Base-by-base conservation (phyloP, 2,329 filamentous ascomycete species). In the Magnaporthiopsis rhizophila region DNA sequence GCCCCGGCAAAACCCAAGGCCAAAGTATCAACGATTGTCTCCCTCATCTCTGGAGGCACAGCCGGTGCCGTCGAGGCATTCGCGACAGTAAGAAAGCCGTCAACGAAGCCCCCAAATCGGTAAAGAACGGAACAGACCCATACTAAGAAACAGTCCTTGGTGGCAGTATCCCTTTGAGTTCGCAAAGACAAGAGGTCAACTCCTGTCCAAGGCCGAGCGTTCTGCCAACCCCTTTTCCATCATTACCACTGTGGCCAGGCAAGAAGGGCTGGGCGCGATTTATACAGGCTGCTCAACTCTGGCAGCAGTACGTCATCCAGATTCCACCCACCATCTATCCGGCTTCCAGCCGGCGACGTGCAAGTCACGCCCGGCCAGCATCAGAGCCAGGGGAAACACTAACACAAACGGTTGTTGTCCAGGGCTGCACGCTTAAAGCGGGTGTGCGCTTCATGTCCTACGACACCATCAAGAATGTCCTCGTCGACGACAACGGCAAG, bases 401-500 rank as follows among this genome's bases (percentile, higher is more conserved):
- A 3, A 56, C 28, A 32, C 7, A 30, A 36, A 36, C 32, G 12
- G 0, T 56, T 18, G 13, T 12, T 7, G 38, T 45, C 3, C n/a
- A 67, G 71, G 86, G 86, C 13, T 85, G 83, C 8, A 77, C 87
- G 2, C 83, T 77, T 61, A 90, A 90, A 75, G 86, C 88, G 69
- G 86, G 81, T 6, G 83, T 89, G 18, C 82, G 87, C 0, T 89
- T 90, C 69, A 73, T 89, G 15, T 85, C 83, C 3, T 90, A 88
- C 71, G 86, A 89, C 69, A 81, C 81, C 0, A 86, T 90, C 70
- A 87, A 86, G 68, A 81, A 84, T 66, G 72, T 76, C 0, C 72
- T 81, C 2, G 83, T 84, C 69, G 81, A 84, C 65, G 80, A 85
- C 8, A 83, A 82, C 1, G 86, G 85, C 0, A 81, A 78, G 1